A percentile compares a stretch with the other conserved stretches of the same genome.
These are phyloP conservation scores for Colletotrichum tamarilloi DNA, from an alignment of 2,329 filamentous ascomycete genomes.

Conservation along the genomic window DNA sequence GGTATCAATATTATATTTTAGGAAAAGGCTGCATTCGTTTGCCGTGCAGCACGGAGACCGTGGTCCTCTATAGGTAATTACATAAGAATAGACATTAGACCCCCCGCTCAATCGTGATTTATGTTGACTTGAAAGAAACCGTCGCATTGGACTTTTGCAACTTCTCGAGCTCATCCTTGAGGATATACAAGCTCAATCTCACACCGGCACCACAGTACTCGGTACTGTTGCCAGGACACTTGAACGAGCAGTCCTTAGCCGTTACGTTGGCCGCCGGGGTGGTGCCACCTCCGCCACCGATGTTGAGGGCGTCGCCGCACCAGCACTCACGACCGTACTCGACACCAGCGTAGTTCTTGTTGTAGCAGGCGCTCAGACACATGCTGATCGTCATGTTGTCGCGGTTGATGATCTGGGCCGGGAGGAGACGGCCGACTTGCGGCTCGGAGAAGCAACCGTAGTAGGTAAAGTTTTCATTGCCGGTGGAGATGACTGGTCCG, in stretches of 20 bases:
- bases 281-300: constrained; percentile 32
- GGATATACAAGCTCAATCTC: constrained; percentile 47
- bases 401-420: constrained; percentile 44
- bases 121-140: neutral
- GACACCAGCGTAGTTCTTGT: constrained; percentile 36
- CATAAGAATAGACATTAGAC: neutral
- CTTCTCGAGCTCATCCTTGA: constrained; percentile 3
- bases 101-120: neutral
- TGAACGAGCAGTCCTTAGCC: constrained; percentile 33
- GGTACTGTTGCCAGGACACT: constrained; percentile 31
- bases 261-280: constrained; percentile 35
- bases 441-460: constrained; percentile 51
- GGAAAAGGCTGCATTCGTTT: constrained; percentile 11
- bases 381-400: constrained; percentile 37
- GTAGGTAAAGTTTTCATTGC: constrained; percentile 51
- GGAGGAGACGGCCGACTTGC: constrained; percentile 44
- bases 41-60: neutral
- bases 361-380: constrained; percentile 36
- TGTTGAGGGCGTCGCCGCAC: constrained; percentile 40
- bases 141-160: constrained; percentile 10
- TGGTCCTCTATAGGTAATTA: neutral
- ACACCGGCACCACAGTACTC: constrained; percentile 38
- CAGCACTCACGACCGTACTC: constrained; percentile 39
- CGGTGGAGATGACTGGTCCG: constrained; percentile 43
- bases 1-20: neutral